Percentiles rank a stretch among this genome's conserved stretches.
Conservation (phyloP, 257 asterid genomes). For the Solanum paucissectum region DNA sequence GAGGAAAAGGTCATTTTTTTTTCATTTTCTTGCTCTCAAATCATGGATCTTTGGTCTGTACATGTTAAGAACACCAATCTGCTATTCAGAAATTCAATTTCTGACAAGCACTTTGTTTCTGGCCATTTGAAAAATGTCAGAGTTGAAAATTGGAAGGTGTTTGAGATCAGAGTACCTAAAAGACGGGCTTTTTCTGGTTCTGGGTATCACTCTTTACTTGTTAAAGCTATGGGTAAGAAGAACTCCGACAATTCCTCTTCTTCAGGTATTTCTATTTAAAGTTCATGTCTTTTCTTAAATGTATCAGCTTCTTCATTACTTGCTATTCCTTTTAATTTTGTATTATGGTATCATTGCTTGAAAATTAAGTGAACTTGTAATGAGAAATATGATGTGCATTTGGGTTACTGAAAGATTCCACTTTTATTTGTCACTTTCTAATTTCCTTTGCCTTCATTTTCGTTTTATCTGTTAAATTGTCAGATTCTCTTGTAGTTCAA, state of each 20-base stretch:
- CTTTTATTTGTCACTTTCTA: background rate
- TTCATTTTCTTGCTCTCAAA: background rate
- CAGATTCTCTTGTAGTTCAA: background rate
- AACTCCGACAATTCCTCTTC: constrained; percentile 43
- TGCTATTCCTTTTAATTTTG: background rate
- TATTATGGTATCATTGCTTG: background rate
- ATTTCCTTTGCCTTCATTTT: background rate
- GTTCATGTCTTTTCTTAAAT: background rate
- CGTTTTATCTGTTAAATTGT: background rate
- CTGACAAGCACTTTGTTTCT: constrained; percentile 39
- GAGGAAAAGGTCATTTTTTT: background rate
- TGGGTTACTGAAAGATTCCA: background rate
- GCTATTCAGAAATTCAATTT: constrained; percentile 33
- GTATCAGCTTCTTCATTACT: background rate
- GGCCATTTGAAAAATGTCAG: constrained; percentile 26
- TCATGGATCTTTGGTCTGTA: constrained; percentile 46
- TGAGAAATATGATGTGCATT: background rate
- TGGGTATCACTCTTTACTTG: constrained; percentile 35
- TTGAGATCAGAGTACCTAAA: constrained; percentile 33
- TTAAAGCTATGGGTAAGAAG: constrained; percentile 57
- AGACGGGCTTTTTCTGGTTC: constrained; percentile 13
- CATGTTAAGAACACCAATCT: constrained; percentile 28
- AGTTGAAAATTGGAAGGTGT: constrained; percentile 8
- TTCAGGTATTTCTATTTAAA: constrained; percentile 21
- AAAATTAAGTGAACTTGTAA: background rate